These are phyloP conservation scores for Globisporangium iwayamae DNA, from an alignment of 352 stramenopile genomes.

Conservation along the genomic window DNA sequence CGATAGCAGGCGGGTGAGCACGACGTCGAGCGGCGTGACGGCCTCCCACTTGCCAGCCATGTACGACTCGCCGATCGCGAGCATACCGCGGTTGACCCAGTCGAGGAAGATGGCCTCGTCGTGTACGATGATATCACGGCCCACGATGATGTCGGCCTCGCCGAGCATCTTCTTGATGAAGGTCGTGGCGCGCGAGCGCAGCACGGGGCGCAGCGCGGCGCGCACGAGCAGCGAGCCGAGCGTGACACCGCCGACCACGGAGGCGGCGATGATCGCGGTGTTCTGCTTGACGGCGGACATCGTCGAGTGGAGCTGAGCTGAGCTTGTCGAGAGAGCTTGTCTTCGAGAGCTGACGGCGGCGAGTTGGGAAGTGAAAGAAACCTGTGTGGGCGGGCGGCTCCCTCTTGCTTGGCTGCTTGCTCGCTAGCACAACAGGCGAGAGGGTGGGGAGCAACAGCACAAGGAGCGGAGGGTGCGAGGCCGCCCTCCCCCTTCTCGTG, in stretches of 20 bases:
- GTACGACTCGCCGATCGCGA: constrained; percentile 86
- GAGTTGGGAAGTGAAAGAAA: constrained; percentile 6
- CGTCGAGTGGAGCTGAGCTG: constrained; percentile 1
- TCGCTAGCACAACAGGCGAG: neutral
- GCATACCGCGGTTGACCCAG: constrained; percentile 82
- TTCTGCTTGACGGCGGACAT: constrained; percentile 61
- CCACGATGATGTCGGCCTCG: constrained; percentile 77
- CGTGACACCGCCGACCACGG: constrained; percentile 53
- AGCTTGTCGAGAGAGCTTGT: neutral
- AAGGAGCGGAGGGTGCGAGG: neutral
- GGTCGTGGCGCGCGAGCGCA: constrained; percentile 57
- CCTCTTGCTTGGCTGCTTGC: no score
- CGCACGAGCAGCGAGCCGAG: constrained; percentile 70
- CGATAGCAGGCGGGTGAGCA: constrained; percentile 70
- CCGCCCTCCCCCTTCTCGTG: constrained; percentile 4
- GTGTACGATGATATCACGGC: constrained; percentile 78
- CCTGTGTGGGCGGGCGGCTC: no score
- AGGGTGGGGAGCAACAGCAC: neutral
- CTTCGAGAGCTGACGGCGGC: neutral
- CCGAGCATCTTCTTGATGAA: constrained; percentile 83
- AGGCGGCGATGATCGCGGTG: constrained; percentile 65
- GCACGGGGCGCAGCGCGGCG: constrained; percentile 60
- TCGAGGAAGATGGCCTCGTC: constrained; percentile 84
- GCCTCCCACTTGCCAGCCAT: constrained; percentile 87
- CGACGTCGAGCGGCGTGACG: constrained; percentile 71